A percentile compares a stretch with the other conserved stretches of the same genome.
These are phyloP conservation scores for Fraxinus pennsylvanica DNA, from an alignment of 257 asterid genomes.

Conservation along the genomic window DNA sequence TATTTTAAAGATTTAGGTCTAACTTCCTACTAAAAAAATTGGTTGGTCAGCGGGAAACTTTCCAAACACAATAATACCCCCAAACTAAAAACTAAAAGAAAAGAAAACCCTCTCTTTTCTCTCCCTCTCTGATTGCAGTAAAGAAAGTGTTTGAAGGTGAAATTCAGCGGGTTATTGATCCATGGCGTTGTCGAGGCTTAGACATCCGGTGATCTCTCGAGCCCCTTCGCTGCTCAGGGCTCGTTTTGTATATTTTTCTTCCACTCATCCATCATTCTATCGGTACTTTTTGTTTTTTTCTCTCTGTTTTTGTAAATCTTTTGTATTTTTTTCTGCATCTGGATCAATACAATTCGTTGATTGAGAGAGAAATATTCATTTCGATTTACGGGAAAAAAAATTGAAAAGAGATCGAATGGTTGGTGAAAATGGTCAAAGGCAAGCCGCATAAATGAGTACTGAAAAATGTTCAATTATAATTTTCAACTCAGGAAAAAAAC, in stretches of 20 bases:
- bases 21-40: not conserved
- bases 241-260: constrained; percentile 55
- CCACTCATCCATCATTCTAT: constrained; percentile 44
- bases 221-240: constrained; percentile 74
- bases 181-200: constrained; percentile 93
- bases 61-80: not conserved
- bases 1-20: not conserved
- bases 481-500: not conserved
- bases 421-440: constrained; percentile 31
- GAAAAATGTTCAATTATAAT: not conserved
- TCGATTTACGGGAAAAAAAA: constrained; percentile 4
- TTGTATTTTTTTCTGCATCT: constrained; percentile 14
- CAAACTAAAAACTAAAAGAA: not conserved
- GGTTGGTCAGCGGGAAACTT: not conserved
- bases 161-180: constrained; percentile 42
- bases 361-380: constrained; percentile 11
- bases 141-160: constrained; percentile 14
- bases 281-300: constrained; percentile 39
- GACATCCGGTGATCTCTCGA: constrained; percentile 73
- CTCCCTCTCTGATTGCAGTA: not conserved
- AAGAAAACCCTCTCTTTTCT: not conserved
- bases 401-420: constrained; percentile 12
- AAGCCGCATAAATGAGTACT: constrained; percentile 7
- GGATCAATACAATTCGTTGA: constrained; percentile 21
- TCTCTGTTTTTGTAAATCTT: not conserved